These are phyloP conservation scores for Septoria linicola DNA, from an alignment of 2,329 filamentous ascomycete genomes.

Conservation along the genomic window DNA sequence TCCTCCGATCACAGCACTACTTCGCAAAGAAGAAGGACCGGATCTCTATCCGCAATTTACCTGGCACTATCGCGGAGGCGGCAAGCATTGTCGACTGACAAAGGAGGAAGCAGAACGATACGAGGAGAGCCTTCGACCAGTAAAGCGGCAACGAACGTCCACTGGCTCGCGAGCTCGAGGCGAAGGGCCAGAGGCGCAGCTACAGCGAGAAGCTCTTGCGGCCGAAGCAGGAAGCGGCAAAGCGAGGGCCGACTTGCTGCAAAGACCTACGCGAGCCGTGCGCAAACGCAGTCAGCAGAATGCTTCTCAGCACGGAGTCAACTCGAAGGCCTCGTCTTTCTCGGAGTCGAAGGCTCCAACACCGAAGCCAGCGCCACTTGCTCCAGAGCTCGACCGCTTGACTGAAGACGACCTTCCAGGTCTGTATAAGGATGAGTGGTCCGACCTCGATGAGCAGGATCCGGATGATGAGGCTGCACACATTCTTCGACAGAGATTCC, in stretches of 20 bases:
- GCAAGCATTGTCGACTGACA: constrained; percentile 34
- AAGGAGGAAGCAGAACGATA: constrained; percentile 29
- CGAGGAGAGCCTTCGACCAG: constrained; percentile 10
- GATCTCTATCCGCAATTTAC: constrained; percentile 33
- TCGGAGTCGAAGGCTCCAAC: constrained; percentile 33
- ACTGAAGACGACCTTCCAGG: constrained; percentile 33
- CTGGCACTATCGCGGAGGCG: constrained; percentile 38
- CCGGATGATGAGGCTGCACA: constrained; percentile 41
- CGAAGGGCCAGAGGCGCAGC: constrained; percentile 28
- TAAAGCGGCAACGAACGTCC: constrained; percentile 16
- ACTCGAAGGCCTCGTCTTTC: constrained; percentile 23
- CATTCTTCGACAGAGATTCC: constrained; percentile 43
- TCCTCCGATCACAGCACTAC: constrained; percentile 29
- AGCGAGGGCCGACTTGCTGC: constrained; percentile 10
- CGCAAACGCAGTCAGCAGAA: constrained; percentile 19
- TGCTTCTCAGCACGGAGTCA: not conserved
- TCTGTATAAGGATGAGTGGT: constrained; percentile 31
- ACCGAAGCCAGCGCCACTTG: constrained; percentile 35
- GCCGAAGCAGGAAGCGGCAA: constrained; percentile 14
- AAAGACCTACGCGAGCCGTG: constrained; percentile 12
- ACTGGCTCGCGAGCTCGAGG: constrained; percentile 8
- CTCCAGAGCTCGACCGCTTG: constrained; percentile 36
- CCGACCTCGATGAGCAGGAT: constrained; percentile 27
- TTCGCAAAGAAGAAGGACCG: constrained; percentile 34
- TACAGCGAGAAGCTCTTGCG: constrained; percentile 26